These are phyloP conservation scores for Conoideocrella luteorostrata DNA, from an alignment of 2,329 filamentous ascomycete genomes.

Conservation along the genomic window DNA sequence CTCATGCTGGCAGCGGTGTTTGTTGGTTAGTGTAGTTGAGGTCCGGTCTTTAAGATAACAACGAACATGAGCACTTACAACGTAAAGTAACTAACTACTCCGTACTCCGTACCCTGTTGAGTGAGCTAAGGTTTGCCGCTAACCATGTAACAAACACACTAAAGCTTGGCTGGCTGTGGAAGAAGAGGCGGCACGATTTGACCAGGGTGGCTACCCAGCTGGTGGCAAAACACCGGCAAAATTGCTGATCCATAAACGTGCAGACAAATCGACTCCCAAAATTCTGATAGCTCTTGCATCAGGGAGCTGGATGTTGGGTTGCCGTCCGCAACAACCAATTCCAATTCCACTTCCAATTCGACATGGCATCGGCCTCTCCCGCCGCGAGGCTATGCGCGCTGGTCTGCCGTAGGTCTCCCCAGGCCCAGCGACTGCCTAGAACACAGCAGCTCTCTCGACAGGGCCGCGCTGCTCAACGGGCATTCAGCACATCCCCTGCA, in stretches of 20 bases:
- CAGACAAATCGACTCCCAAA: conserved; percentile 11
- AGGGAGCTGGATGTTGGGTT: conserved; percentile 10
- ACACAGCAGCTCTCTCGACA: conserved; percentile 19
- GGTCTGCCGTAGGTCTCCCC: conserved; percentile 25
- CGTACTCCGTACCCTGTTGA: too few species aligned
- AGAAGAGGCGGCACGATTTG: not conserved
- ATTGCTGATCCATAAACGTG: not conserved
- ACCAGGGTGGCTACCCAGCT: not conserved
- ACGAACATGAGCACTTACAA: too few species aligned
- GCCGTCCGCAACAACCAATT: not conserved
- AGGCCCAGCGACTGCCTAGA: conserved; percentile 17
- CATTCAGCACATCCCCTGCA: conserved; percentile 25
- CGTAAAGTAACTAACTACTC: too few species aligned
- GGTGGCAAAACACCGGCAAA: conserved; percentile 7
- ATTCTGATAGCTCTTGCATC: conserved; percentile 24
- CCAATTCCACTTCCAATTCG: too few species aligned
- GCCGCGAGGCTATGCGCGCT: conserved; percentile 30
- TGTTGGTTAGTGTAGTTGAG: too few species aligned
- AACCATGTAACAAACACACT: too few species aligned
- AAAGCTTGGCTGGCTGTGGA: too few species aligned
- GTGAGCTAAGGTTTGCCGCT: too few species aligned
- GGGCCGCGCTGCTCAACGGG: conserved; percentile 15
- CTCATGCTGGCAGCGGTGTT: too few species aligned
- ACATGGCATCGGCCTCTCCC: conserved; percentile 33
- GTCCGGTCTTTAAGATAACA: too few species aligned